Base-by-base conservation (phyloP, 371 early-diverging fungal species). In the Lichtheimia ornata region DNA sequence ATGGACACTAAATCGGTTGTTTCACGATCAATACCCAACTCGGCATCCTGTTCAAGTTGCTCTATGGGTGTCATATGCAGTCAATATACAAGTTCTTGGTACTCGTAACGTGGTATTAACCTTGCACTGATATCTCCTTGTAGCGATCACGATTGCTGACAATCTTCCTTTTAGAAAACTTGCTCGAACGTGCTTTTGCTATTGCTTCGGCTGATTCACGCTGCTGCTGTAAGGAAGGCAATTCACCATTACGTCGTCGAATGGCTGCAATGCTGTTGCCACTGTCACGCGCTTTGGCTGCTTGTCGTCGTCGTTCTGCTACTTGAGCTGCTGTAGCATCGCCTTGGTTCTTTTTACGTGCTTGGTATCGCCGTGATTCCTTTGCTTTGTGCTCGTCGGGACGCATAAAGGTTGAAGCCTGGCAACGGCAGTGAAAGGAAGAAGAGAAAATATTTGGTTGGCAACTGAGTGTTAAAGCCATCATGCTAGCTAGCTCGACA, bases 1-100 rank as follows among this genome's bases (percentile, higher is more conserved):
- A 81, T 70, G 7, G 64, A 59, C 5, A 77, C 74, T 2, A 81
- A 56, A 56, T 81, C 68, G 0, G 77, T 77, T 22, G 78, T 81
- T 58, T 81, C 76, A 47, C 81, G 72, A 58, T 81, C 81, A 49
- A 81, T 73, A n/a, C 81, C 81, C 50, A 75, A 24, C 40, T 75
- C 81, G 13, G 74, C 76, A 64, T 81, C 81, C 56, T 68, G 57
- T 18, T 65, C 64, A 45, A 73, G 22, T 47, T 22, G n/a, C 2
- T 47, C 47, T 47, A 47, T n/a, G 14, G 11, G 35, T 9, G 35
- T n/a, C n/a, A 9, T 9, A 11, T 35, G 2, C 35, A 11, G 35
- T 35, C 35, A 35, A 35, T 35, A 35, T 35, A 11, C 35, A 11
- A 11, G 35, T 35, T 35, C 35, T 35, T 35, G 35, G 11, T 35